phyloP scores from a whole-genome alignment of 129 eudicot genomes.

The Lactuca sativa region DNA sequence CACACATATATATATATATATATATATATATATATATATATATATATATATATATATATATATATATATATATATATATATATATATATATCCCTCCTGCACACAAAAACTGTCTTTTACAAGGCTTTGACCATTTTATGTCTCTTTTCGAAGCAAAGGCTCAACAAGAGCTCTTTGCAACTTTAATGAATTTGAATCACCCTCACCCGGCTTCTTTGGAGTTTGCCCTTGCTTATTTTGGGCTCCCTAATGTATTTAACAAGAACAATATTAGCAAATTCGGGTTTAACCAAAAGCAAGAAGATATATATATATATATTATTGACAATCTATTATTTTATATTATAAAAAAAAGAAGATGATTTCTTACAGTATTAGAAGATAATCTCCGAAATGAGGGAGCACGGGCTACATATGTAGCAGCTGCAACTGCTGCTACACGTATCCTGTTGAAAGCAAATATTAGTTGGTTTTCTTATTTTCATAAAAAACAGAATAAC shows the following conservation, averaged over 20 bases:
- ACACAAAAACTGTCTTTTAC: neutral
- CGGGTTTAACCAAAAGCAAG: neutral
- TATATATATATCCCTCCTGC: neutral
- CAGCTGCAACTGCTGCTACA: slow-evolving; percentile 68
- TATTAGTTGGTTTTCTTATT: neutral
- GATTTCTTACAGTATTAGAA: slow-evolving; percentile 54
- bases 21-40: too few species aligned
- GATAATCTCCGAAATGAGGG: slow-evolving; percentile 82
- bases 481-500: neutral
- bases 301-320: neutral
- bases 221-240: slow-evolving; percentile 59
- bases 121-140: slow-evolving; percentile 14
- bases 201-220: slow-evolving; percentile 54
- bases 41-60: too few species aligned
- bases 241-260: slow-evolving; percentile 52
- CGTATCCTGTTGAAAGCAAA: slow-evolving; percentile 17
- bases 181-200: slow-evolving; percentile 45
- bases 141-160: slow-evolving; percentile 44
- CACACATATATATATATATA: too few species aligned
- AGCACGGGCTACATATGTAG: slow-evolving; percentile 83
- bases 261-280: neutral
- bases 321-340: neutral
- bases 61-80: too few species aligned
- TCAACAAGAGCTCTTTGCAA: slow-evolving; percentile 42
- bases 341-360: slow-evolving; percentile 7